Evolutionary conservation across 2,329 filamentous ascomycete genomes (phyloP).

Genomic region (Paraconiothyrium brasiliense): DNA sequence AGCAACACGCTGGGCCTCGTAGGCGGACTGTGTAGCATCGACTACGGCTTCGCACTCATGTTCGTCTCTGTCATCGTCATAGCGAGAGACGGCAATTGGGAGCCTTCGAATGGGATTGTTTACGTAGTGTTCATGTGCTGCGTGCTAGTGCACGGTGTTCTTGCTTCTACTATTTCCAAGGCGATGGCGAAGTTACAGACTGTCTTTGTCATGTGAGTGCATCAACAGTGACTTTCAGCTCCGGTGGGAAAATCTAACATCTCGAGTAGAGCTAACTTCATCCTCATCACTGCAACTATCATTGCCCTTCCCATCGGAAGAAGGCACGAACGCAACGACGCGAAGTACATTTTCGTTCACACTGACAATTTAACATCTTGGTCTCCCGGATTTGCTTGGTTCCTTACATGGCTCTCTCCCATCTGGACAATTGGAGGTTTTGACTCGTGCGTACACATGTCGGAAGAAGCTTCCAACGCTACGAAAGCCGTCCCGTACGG

Average conservation of each 20-base stretch:
- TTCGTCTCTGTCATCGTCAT: constrained; percentile 68
- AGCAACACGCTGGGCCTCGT: constrained; percentile 68
- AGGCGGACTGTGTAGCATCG: constrained; percentile 70
- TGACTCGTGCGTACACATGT: constrained; percentile 58
- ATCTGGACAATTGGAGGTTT: constrained; percentile 65
- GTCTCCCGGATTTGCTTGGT: constrained; percentile 61
- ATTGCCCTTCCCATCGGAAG: constrained; percentile 50
- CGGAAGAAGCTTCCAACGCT: constrained; percentile 69
- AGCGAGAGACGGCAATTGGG: constrained; percentile 65
- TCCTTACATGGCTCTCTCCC: constrained; percentile 68
- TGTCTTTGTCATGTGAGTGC: constrained; percentile 58
- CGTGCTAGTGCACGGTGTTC: constrained; percentile 63
- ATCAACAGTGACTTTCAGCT: not conserved
- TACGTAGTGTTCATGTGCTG: constrained; percentile 67
- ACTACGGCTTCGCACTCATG: constrained; percentile 67
- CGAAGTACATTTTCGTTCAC: constrained; percentile 64
- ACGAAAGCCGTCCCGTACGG: constrained; percentile 67
- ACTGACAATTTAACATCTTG: constrained; percentile 67
- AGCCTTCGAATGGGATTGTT: constrained; percentile 63
- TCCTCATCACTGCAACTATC: constrained; percentile 65
- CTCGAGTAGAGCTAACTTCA: constrained; percentile 58
- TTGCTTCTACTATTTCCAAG: constrained; percentile 62
- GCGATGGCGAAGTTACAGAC: constrained; percentile 69
- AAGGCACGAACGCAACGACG: constrained; percentile 32
- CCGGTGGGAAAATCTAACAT: not conserved